Conservation (phyloP, 257 asterid genomes). For the Handroanthus guayacan region DNA sequence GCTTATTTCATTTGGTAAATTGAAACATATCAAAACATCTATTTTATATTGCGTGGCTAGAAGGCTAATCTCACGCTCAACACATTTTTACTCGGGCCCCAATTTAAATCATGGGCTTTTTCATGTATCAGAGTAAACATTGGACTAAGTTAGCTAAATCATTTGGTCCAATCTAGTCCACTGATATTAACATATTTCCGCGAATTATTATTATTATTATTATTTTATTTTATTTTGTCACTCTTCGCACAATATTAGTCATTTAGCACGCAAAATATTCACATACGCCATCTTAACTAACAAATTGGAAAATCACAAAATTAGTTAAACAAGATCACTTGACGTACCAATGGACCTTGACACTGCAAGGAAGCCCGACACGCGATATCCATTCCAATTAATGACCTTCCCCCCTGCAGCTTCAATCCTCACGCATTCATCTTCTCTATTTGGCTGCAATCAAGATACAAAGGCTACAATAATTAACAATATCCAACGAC, state of each 20-base stretch:
- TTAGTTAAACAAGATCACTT: not conserved
- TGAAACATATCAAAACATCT: too few species aligned
- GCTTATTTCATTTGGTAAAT: too few species aligned
- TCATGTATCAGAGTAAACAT: too few species aligned
- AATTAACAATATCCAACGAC: not conserved
- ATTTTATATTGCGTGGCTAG: too few species aligned
- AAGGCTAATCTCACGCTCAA: too few species aligned
- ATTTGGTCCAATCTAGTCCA: too few species aligned
- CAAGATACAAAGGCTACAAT: not conserved
- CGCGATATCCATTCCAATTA: conserved; percentile 82
- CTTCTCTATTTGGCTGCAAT: conserved; percentile 74
- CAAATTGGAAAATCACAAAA: not conserved
- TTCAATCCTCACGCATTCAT: conserved; percentile 69
- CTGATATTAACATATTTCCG: too few species aligned
- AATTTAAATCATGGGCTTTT: too few species aligned
- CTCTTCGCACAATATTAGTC: not conserved
- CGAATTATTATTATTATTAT: too few species aligned
- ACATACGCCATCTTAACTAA: not conserved
- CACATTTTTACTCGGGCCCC: too few species aligned
- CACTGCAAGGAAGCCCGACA: conserved; percentile 79
- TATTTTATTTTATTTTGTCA: too few species aligned
- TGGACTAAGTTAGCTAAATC: too few species aligned
- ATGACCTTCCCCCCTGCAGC: conserved; percentile 83
- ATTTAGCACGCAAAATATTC: not conserved
- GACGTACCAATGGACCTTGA: conserved; percentile 81